Conservation (phyloP, 2,329 filamentous ascomycete genomes). For the Ophiostoma ips region DNA sequence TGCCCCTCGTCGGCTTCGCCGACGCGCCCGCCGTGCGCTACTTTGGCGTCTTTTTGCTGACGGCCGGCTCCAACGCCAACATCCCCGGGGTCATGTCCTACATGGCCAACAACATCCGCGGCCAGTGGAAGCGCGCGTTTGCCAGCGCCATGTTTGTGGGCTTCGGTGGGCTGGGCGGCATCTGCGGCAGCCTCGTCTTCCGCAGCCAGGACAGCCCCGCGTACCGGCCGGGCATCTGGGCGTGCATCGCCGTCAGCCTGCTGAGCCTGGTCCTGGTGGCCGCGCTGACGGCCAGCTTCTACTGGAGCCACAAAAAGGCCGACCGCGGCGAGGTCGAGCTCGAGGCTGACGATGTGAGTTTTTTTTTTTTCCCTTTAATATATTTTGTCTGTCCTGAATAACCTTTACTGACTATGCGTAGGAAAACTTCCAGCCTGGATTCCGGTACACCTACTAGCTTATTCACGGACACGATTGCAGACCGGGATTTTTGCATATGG, state of each 20-base stretch:
- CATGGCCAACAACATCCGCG: constrained; percentile 77
- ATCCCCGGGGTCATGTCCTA: constrained; percentile 62
- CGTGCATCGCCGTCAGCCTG: constrained; percentile 37
- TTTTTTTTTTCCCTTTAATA: neutral
- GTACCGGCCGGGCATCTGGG: constrained; percentile 41
- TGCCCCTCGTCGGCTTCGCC: constrained; percentile 60
- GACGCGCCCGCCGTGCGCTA: constrained; percentile 44
- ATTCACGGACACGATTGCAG: no score
- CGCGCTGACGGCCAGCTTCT: constrained; percentile 27
- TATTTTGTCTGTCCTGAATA: neutral
- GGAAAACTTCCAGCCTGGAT: constrained; percentile 26
- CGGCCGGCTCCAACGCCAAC: constrained; percentile 65
- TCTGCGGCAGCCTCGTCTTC: constrained; percentile 62
- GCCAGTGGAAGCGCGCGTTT: constrained; percentile 79
- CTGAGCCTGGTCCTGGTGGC: constrained; percentile 32
- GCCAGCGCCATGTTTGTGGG: constrained; percentile 63
- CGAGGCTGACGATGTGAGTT: constrained; percentile 32
- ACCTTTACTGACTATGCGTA: constrained; percentile 5
- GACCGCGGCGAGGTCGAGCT: constrained; percentile 39
- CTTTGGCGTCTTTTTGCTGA: constrained; percentile 63
- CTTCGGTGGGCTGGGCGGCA: constrained; percentile 65
- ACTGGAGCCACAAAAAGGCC: constrained; percentile 32
- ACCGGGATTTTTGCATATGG: no score
- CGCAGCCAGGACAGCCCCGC: constrained; percentile 37
- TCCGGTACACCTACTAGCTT: constrained; percentile 27